Evolutionary conservation across 495 filamentous ascomycete species (phyloP), one percentile per base, ranked within the genome.

Genomic region (Clohesyomyces aquaticus): DNA sequence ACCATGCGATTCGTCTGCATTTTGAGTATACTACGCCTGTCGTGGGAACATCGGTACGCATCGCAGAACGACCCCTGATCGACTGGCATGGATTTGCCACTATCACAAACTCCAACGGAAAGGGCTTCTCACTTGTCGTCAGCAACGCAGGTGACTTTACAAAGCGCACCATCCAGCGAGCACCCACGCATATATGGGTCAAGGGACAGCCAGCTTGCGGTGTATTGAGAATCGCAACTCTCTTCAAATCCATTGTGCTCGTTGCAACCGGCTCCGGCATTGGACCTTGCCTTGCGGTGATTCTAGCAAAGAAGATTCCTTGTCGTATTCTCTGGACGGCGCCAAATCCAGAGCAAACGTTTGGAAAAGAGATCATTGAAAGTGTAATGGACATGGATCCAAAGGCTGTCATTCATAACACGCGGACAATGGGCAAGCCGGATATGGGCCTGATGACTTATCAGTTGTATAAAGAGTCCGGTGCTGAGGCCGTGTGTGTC

Each of bases 401-500:
- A 0, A 74, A 81, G 23, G 82, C 84, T 1, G 68, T 85, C 51
- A 79, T 87, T 45, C 74, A 84, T 60, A 80, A 87, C 63, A 85
- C 83, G 4, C 70, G 80, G 47, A 65, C 72, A 46, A 70, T 70
- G 3, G 82, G 82, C 0, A 76, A 80, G 2, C 73, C 82, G 51
- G 79, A 86, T 67, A 78, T 86, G 77, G 75, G 82, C 2, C 80
- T 78, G 22, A 73, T 89, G 66, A 81, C 83, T 23, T 88, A 84
- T 58, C 73, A 75, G 54, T 61, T 89, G 53, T 80, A 78, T 65
- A 74, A 74, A 43, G 81, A 89, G 53, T 82, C 81, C 59, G 73
- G 77, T 0, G 87, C 87, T 8, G 88, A 91, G 77, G 89, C 88
- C 23, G 86, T 90, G 41, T 85, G 90, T 72, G 80, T 91, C 54